Evolutionary conservation across 2,329 filamentous ascomycete species (phyloP), one percentile per base, ranked within the genome.

Genomic region (Fonsecaea multimorphosa): DNA sequence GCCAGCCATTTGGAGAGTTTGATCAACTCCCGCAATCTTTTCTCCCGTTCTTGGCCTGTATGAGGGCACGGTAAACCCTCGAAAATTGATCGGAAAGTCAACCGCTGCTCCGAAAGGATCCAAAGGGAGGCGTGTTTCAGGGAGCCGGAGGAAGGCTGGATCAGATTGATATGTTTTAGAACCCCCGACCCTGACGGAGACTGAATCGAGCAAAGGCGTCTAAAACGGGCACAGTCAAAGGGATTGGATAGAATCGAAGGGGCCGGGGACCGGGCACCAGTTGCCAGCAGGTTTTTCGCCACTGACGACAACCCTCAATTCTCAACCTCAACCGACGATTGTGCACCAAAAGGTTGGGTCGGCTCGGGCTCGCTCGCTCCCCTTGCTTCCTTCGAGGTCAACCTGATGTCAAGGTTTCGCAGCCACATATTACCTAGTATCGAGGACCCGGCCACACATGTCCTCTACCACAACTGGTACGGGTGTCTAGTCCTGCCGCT

Each of bases 371-470:
- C 44, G 19, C 22, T 49, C 22, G 44, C 7, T 49, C 44, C 14
- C 14, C 52, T 22, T 27, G 46, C 31, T 46, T 38, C 31, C 54
- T 16, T 46, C 46, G 46, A 59, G 56, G 53, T 49, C 64, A 52
- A 54, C n/a, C 55, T 27, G 34, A 49, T 53, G 60, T 44, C 61
- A 67, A 29, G 52, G 60, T 67, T 63, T 63, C 64, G 63, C 64
- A 36, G 32, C 51, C 49, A 63, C 36, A 51, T n/a, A n/a, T n/a
- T n/a, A n/a, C n/a, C n/a, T n/a, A n/a, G n/a, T 66, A 60, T 63
- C 59, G 55, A 51, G 46, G 34, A 54, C 54, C 58, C 32, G 52
- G 46, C 40, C 4, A 11, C 44, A 38, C 24, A 8, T 56, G 38
- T 55, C 11, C 31, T 22, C 34, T 14, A 38, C 34, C 14, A 38